A percentile compares a stretch with the other conserved stretches of the same genome.
Evolutionary conservation across 306 rosid species (phyloP).

Genomic region (Rosa persica): DNA sequence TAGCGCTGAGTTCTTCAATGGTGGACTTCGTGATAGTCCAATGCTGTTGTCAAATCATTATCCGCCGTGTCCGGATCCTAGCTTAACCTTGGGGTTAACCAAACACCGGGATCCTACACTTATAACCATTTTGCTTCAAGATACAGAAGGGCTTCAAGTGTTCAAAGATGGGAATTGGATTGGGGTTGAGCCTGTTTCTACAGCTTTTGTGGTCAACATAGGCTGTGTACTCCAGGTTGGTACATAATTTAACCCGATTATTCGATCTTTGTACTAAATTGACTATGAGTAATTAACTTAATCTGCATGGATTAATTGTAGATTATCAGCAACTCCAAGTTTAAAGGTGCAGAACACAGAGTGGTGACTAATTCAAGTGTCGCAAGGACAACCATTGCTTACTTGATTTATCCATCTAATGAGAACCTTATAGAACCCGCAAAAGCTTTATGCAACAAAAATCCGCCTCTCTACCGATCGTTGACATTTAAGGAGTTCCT

Average conservation of each 20-base stretch:
- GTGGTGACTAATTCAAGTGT: constrained; percentile 55
- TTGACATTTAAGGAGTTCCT: constrained; percentile 48
- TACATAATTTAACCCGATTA: neutral
- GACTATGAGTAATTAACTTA: neutral
- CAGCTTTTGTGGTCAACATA: constrained; percentile 40
- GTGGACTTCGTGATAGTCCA: constrained; percentile 46
- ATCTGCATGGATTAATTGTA: constrained; percentile 5
- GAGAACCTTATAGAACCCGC: constrained; percentile 55
- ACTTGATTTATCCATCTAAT: constrained; percentile 54
- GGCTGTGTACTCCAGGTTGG: constrained; percentile 42
- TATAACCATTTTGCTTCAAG: constrained; percentile 67
- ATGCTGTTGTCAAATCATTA: constrained; percentile 50
- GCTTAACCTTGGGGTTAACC: constrained; percentile 58
- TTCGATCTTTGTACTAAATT: neutral
- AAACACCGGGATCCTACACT: constrained; percentile 61
- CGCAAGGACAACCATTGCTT: constrained; percentile 49
- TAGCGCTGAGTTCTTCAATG: constrained; percentile 30
- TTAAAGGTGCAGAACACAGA: constrained; percentile 61
- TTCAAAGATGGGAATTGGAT: constrained; percentile 43
- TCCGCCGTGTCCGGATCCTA: constrained; percentile 77
- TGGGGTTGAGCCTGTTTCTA: constrained; percentile 33
- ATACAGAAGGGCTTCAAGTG: constrained; percentile 56
- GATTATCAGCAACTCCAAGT: constrained; percentile 64
- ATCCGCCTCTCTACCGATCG: constrained; percentile 40
- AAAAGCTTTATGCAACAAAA: constrained; percentile 32